phyloP scores from a whole-genome alignment of 1,139 yeast species.

The Yamadazyma dushanensis region DNA sequence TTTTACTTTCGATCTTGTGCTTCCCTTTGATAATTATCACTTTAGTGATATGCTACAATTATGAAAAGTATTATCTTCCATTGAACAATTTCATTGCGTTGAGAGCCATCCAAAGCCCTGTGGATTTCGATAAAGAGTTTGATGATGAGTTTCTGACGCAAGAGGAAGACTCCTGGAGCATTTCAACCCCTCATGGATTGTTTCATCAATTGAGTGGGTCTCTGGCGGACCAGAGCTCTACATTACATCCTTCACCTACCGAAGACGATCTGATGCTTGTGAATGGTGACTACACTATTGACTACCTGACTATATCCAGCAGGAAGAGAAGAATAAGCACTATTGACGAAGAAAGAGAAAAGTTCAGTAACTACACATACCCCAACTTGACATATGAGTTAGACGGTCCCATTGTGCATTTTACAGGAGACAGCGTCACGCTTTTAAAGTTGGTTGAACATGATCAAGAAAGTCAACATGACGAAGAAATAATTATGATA shows the following conservation, averaged over 20 bases:
- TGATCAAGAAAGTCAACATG: slow-evolving; percentile 11
- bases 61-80: slow-evolving; percentile 61
- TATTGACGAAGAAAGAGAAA: slow-evolving; percentile 58
- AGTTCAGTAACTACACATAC: slow-evolving; percentile 48
- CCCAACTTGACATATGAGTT: slow-evolving; percentile 50
- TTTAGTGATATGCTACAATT: slow-evolving; percentile 50
- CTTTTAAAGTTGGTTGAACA: slow-evolving; percentile 25
- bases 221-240: slow-evolving; percentile 4
- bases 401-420: slow-evolving; percentile 60
- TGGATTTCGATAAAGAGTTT: slow-evolving; percentile 42
- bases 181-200: not conserved
- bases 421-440: slow-evolving; percentile 52
- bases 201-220: not conserved
- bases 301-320: slow-evolving; percentile 9
- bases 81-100: slow-evolving; percentile 61
- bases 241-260: slow-evolving; percentile 16
- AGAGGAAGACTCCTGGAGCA: slow-evolving; percentile 9
- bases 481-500: slow-evolving; percentile 23
- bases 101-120: slow-evolving; percentile 55
- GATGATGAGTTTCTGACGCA: slow-evolving; percentile 32
- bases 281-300: slow-evolving; percentile 18
- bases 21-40: slow-evolving; percentile 56
- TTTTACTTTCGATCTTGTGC: slow-evolving; percentile 49
- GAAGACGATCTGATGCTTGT: slow-evolving; percentile 30
- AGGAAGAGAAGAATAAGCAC: slow-evolving; percentile 40